A percentile compares a stretch with the other conserved stretches of the same genome.
Conservation (phyloP, 2,329 filamentous ascomycete species). For the Chrysosporium queenslandicum region DNA sequence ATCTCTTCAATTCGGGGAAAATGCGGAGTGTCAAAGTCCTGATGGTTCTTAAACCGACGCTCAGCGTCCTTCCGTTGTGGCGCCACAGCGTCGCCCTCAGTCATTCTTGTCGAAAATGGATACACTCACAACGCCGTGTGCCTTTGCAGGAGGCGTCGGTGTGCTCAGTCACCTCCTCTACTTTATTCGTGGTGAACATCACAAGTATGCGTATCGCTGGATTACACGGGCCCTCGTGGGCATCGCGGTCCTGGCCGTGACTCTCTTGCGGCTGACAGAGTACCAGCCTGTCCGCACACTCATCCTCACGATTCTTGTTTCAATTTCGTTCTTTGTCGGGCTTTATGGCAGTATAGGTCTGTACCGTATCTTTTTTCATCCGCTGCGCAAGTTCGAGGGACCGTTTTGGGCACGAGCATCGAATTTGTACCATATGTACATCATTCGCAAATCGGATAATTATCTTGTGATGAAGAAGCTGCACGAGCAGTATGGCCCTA, state of each 20-base stretch:
- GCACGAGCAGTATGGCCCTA: slow-evolving; percentile 5
- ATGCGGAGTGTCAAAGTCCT: not conserved
- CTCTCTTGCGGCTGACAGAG: not conserved
- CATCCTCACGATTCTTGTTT: not conserved
- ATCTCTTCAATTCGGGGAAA: not conserved
- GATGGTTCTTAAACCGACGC: not conserved
- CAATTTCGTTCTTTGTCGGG: not conserved
- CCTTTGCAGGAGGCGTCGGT: not conserved
- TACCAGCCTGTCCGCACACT: not conserved
- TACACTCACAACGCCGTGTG: not conserved
- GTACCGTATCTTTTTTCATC: slow-evolving; percentile 9
- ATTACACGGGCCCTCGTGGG: not conserved
- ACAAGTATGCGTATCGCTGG: not conserved
- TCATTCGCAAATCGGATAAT: not conserved
- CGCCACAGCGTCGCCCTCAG: not conserved
- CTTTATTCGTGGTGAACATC: slow-evolving; percentile 4
- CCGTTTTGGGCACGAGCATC: not conserved
- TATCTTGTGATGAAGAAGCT: not conserved
- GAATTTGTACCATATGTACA: not conserved
- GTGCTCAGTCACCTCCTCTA: not conserved
- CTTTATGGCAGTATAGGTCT: slow-evolving; percentile 1
- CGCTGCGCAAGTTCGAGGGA: not conserved
- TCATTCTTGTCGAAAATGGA: not conserved
- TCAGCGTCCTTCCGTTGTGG: not conserved
- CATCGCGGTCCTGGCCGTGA: not conserved